Percentiles rank a stretch among this genome's conserved stretches.
Evolutionary conservation across 2,329 filamentous ascomycete genomes (phyloP).

Genomic region (Exophiala mesophila): DNA sequence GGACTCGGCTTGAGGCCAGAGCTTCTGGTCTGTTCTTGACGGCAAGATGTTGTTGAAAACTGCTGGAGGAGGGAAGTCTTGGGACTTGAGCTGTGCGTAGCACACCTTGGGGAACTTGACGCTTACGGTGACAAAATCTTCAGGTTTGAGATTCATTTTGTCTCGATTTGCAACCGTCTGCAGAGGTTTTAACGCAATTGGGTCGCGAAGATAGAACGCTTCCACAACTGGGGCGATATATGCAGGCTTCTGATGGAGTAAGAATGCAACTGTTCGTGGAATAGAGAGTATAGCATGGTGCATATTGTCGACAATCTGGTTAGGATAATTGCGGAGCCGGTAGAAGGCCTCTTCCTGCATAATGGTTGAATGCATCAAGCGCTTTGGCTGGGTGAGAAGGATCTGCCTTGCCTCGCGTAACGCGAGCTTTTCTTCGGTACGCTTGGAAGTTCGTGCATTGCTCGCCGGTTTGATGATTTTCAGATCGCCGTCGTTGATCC

Average conservation of each 20-base stretch:
- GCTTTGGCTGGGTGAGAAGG: slow-evolving; percentile 52
- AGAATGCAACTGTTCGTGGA: slow-evolving; percentile 73
- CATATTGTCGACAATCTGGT: slow-evolving; percentile 66
- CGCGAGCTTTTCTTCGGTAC: slow-evolving; percentile 47
- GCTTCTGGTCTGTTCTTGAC: slow-evolving; percentile 41
- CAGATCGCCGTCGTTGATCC: slow-evolving; percentile 75
- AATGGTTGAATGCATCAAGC: slow-evolving; percentile 64
- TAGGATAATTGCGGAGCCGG: slow-evolving; percentile 76
- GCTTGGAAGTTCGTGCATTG: slow-evolving; percentile 44
- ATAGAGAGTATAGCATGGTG: slow-evolving; percentile 70
- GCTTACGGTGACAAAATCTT: slow-evolving; percentile 74
- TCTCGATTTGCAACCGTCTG: slow-evolving; percentile 48
- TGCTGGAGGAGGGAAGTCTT: slow-evolving; percentile 67
- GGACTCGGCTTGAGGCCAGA: slow-evolving; percentile 51
- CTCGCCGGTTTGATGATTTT: slow-evolving; percentile 59
- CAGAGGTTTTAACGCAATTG: slow-evolving; percentile 66
- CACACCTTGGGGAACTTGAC: slow-evolving; percentile 81
- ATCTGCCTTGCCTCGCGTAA: slow-evolving; percentile 60
- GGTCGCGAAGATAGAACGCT: slow-evolving; percentile 86
- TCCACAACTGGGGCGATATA: slow-evolving; percentile 81
- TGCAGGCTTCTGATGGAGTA: slow-evolving; percentile 69
- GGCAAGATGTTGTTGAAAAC: slow-evolving; percentile 48
- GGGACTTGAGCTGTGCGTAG: slow-evolving; percentile 84
- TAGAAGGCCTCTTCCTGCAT: slow-evolving; percentile 90
- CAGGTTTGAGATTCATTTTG: slow-evolving; percentile 62